Evolutionary conservation across 495 filamentous ascomycete species (phyloP).

Genomic region (Penicillium samsonianum): DNA sequence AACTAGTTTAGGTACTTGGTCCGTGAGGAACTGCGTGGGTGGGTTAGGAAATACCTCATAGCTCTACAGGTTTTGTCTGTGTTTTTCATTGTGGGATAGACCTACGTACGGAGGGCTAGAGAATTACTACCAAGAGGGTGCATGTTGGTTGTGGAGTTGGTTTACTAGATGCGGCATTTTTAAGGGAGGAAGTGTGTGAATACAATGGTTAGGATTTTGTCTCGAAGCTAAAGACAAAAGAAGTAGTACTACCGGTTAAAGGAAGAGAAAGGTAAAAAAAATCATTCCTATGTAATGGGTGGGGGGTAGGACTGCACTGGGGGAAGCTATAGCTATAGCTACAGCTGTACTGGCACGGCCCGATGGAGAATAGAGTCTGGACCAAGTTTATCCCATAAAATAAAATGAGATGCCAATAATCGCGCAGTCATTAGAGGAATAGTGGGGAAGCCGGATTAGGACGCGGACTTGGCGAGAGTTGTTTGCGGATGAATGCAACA

Average conservation of each 20-base stretch:
- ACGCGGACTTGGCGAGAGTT: neutral
- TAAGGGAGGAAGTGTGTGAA: neutral
- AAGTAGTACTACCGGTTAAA: neutral
- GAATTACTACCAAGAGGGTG: neutral
- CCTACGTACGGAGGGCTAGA: neutral
- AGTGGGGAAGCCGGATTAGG: constrained; percentile 1
- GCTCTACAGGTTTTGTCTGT: neutral
- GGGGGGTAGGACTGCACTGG: neutral
- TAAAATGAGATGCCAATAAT: neutral
- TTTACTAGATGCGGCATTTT: constrained; percentile 2
- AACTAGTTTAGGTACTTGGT: neutral
- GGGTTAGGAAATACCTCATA: neutral
- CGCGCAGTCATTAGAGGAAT: neutral
- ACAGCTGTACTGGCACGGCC: neutral
- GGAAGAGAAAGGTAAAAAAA: neutral
- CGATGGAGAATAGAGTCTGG: neutral
- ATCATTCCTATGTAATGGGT: neutral
- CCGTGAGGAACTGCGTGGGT: neutral
- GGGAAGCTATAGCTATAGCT: neutral
- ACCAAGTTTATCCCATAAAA: neutral
- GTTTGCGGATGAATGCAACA: constrained; percentile 4
- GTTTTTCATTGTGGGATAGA: neutral
- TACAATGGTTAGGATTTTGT: neutral
- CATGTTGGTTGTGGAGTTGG: neutral
- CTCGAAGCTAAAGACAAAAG: neutral